Percentiles rank a stretch among this genome's conserved stretches.
These are phyloP conservation scores for Pulveroboletus sp. DNA, from an alignment of 768 basidiomycete species.

Conservation along the genomic window DNA sequence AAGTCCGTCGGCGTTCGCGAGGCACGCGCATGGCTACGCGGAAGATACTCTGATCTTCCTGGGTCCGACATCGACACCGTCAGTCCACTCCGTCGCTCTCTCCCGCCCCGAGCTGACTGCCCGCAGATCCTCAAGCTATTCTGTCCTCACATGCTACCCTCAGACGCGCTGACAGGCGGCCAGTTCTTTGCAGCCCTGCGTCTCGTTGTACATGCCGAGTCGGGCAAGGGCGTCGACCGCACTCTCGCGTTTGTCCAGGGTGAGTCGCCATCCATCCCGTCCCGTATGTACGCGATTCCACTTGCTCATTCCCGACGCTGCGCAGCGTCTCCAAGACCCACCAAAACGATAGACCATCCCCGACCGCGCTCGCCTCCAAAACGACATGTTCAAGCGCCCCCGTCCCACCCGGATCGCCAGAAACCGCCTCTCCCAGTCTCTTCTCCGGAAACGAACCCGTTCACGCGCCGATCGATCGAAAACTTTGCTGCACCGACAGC, in stretches of 20 bases:
- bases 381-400: constrained; percentile 22
- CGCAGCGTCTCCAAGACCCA: constrained; percentile 18
- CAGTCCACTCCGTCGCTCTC: constrained; percentile 19
- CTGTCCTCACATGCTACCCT: constrained; percentile 47
- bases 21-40: constrained; percentile 70
- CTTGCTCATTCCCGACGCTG: constrained; percentile 9
- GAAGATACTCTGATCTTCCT: constrained; percentile 56
- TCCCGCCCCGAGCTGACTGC: background rate
- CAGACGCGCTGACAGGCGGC: constrained; percentile 57
- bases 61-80: constrained; percentile 57
- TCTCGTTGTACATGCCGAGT: constrained; percentile 57
- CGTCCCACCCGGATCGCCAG: constrained; percentile 26
- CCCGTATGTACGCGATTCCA: background rate
- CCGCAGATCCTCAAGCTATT: constrained; percentile 64
- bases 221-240: constrained; percentile 61
- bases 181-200: constrained; percentile 76
- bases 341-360: constrained; percentile 3
- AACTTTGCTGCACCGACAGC: background rate
- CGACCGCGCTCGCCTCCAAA: constrained; percentile 22
- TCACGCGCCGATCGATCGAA: constrained; percentile 23
- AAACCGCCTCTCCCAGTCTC: constrained; percentile 20
- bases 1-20: constrained; percentile 58
- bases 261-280: too few species aligned
- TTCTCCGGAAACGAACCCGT: constrained; percentile 30
- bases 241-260: constrained; percentile 74